Evolutionary conservation across 2,329 filamentous ascomycete species (phyloP).

Genomic region (Pseudocercospora ulei): DNA sequence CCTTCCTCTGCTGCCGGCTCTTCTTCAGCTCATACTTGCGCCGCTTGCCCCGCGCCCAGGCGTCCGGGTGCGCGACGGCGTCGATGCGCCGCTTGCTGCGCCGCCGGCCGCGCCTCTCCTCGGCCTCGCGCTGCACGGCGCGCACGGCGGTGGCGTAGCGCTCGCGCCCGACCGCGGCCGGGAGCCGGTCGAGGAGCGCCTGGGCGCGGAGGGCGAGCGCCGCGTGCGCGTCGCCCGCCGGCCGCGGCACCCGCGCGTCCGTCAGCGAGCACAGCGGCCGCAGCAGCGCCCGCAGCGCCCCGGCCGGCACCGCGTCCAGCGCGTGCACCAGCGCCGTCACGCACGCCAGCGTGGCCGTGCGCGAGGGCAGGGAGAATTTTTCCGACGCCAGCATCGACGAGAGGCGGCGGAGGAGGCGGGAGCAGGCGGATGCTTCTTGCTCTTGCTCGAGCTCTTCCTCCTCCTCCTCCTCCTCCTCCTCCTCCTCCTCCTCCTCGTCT

Average conservation of each 20-base stretch:
- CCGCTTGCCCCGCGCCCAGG: conserved; percentile 65
- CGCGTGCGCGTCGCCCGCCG: conserved; percentile 51
- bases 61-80: conserved; percentile 72
- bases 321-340: conserved; percentile 59
- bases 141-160: conserved; percentile 67
- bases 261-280: conserved; percentile 72
- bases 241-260: conserved; percentile 58
- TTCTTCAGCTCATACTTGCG: conserved; percentile 78
- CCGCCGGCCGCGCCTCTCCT: conserved; percentile 60
- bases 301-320: conserved; percentile 52
- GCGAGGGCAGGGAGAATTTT: conserved; percentile 51
- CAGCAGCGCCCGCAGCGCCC: conserved; percentile 56
- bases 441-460: not conserved
- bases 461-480: no score
- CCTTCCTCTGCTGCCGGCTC: conserved; percentile 69
- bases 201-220: conserved; percentile 60
- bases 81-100: conserved; percentile 82
- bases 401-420: conserved; percentile 69
- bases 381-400: conserved; percentile 61
- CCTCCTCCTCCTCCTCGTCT: conserved; percentile 34
- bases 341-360: conserved; percentile 62
- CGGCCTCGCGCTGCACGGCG: conserved; percentile 62
- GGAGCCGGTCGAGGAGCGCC: conserved; percentile 70
- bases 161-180: conserved; percentile 72
- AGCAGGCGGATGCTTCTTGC: conserved; percentile 44